These are phyloP conservation scores for Colletotrichum kahawae DNA, from an alignment of 2,329 filamentous ascomycete genomes.

Conservation along the genomic window DNA sequence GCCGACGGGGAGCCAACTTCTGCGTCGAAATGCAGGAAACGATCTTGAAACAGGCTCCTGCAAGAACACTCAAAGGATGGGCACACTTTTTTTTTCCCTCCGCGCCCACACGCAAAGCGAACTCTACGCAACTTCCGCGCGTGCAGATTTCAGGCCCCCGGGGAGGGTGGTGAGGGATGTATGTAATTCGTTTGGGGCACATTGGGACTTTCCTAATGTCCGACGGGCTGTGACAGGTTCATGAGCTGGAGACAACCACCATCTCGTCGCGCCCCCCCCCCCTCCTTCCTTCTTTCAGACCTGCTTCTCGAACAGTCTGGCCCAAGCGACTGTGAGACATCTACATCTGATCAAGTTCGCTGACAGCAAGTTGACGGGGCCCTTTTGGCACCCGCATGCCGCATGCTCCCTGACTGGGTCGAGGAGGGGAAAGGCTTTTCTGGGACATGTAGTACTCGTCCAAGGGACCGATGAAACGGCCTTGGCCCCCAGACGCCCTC, in stretches of 20 bases:
- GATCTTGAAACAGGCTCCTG: constrained; percentile 9
- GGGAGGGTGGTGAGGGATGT: not conserved
- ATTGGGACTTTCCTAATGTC: not conserved
- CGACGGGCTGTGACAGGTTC: not conserved
- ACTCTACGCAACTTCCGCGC: not conserved
- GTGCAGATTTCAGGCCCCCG: not conserved
- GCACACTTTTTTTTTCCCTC: not conserved
- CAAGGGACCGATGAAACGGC: not conserved
- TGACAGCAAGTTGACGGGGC: not conserved
- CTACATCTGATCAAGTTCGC: not conserved
- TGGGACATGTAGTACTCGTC: not conserved
- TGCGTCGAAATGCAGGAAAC: constrained; percentile 4
- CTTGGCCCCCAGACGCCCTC: not conserved
- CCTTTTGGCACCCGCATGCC: not conserved
- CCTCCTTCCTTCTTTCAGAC: not conserved
- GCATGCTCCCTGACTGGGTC: not conserved
- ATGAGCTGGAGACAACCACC: not conserved
- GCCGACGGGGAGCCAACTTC: not conserved
- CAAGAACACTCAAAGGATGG: not conserved
- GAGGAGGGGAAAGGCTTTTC: not conserved
- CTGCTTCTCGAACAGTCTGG: not conserved
- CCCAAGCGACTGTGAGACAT: not conserved
- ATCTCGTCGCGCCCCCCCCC: not conserved
- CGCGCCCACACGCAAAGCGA: not conserved
- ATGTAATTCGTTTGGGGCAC: not conserved